phyloP scores from a whole-genome alignment of 2,329 filamentous ascomycete genomes.

The Chaetomiaceae sp. region DNA sequence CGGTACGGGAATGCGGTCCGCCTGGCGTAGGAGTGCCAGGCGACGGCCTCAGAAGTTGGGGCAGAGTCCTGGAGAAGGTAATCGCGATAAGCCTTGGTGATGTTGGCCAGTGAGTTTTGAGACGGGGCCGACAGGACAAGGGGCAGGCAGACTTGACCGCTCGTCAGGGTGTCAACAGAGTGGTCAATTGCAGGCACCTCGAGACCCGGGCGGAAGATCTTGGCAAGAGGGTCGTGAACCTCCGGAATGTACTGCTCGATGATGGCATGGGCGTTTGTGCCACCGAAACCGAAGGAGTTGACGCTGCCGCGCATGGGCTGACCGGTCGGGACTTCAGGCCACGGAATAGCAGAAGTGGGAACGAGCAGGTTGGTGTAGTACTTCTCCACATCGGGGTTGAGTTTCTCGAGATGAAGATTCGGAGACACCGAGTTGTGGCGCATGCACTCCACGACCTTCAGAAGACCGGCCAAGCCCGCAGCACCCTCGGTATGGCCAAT shows the following conservation, averaged over 20 bases:
- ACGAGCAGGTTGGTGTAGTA: slow-evolving; percentile 31
- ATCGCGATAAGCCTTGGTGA: slow-evolving; percentile 25
- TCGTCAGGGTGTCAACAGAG: neutral
- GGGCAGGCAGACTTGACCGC: slow-evolving; percentile 25
- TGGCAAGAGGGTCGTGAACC: slow-evolving; percentile 25
- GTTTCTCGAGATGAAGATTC: slow-evolving; percentile 37
- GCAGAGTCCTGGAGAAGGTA: slow-evolving; percentile 23
- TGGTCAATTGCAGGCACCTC: neutral
- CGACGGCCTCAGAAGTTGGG: slow-evolving; percentile 24
- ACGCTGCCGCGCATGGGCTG: slow-evolving; percentile 38
- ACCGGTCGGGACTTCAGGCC: slow-evolving; percentile 31
- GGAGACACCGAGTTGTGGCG: slow-evolving; percentile 35
- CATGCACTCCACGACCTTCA: slow-evolving; percentile 39
- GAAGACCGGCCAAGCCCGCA: slow-evolving; percentile 42
- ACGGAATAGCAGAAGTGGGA: slow-evolving; percentile 28
- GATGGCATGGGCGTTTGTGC: slow-evolving; percentile 40
- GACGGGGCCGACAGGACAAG: slow-evolving; percentile 35
- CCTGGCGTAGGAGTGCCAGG: slow-evolving; percentile 29
- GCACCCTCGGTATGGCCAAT: slow-evolving; percentile 46
- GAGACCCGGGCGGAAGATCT: slow-evolving; percentile 6
- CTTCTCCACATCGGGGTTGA: slow-evolving; percentile 37
- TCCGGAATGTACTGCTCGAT: slow-evolving; percentile 34
- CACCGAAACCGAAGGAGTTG: slow-evolving; percentile 42
- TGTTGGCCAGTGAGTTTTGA: slow-evolving; percentile 28
- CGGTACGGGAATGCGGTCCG: slow-evolving; percentile 31